Base-by-base conservation (phyloP, 306 rosid genomes). In the Corylus heterophylla region DNA sequence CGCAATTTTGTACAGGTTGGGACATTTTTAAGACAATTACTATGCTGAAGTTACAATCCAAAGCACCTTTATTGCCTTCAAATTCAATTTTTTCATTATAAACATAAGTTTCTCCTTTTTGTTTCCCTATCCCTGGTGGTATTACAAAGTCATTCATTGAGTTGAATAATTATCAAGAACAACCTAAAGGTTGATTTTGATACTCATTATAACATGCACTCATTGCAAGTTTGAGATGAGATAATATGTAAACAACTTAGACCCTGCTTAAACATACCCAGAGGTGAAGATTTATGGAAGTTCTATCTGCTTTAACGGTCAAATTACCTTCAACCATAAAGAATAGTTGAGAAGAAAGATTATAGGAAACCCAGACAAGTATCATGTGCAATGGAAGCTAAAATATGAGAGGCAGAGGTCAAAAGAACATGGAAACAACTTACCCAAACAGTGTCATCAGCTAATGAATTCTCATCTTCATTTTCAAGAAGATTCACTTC, bases 401-500 rank as follows among this genome's bases (percentile, higher is more conserved):
- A 55, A 69, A 48, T 74, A 51, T 62, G 39, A 47, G 39, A 54
- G 35, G 39, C 51, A 75, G 64, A 74, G 82, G 69, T 74, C 14
- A 73, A 49, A 56, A 20, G 67, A 78, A 51, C 10, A 68, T 76
- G 29, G 49, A 31, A 22, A 51, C n/a, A 64, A 77, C 75, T 82
- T 83, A 93, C 98, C 74, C 0, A 82, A 83, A 76, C 69, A 75
- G 76, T 39, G 67, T 75, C 85, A 62, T 84, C 73, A 39, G 71
- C 63, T 11, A 25, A 48, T 73, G 78, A 69, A 59, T 59, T 56
- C 74, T 79, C 85, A 74, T 86, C 84, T 85, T 79, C 76, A 39
- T 73, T 62, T 55, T 86, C 82, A 62, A 45, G 74, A 47, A 78
- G 63, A 81, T 69, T 78, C 76, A 66, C 68, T 74, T 83, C 84